Percentiles rank a stretch among this genome's conserved stretches.
phyloP scores from a whole-genome alignment of 148 eudicot genomes.

The Diospyros lotus region DNA sequence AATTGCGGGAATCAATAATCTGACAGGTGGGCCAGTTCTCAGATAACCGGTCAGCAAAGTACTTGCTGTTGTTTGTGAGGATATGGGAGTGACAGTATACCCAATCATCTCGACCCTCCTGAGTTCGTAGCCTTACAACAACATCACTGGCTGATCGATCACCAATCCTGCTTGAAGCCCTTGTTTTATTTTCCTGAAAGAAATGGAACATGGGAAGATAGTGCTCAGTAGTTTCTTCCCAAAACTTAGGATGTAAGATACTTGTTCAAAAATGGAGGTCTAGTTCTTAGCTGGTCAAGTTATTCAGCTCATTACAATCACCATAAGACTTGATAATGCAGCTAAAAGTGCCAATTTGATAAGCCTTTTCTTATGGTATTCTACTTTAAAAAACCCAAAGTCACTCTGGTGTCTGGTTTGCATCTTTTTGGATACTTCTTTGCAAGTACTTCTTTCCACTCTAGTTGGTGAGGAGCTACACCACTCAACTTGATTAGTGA shows the following conservation, averaged over 20 bases:
- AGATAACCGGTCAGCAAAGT: constrained; percentile 88
- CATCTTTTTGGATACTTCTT: too few relatives aligned
- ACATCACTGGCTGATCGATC: constrained; percentile 88
- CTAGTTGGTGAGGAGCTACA: too few relatives aligned
- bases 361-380: too few relatives aligned
- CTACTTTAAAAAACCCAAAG: background rate
- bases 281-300: too few relatives aligned
- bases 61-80: constrained; percentile 66
- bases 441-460: too few relatives aligned
- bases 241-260: background rate
- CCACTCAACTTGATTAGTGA: too few relatives aligned
- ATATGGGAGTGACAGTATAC: constrained; percentile 79
- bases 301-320: background rate
- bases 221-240: constrained; percentile 2
- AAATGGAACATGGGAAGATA: background rate
- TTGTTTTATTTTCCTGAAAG: constrained; percentile 39
- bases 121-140: constrained; percentile 73
- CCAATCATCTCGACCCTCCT: constrained; percentile 86
- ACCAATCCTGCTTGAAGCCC: constrained; percentile 43
- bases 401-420: background rate
- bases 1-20: constrained; percentile 88
- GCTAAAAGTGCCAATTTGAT: background rate
- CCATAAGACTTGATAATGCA: background rate
- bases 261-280: too few relatives aligned
- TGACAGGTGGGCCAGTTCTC: constrained; percentile 94